phyloP scores from a whole-genome alignment of 2,329 filamentous ascomycete species.

The Fusarium lateritium region DNA sequence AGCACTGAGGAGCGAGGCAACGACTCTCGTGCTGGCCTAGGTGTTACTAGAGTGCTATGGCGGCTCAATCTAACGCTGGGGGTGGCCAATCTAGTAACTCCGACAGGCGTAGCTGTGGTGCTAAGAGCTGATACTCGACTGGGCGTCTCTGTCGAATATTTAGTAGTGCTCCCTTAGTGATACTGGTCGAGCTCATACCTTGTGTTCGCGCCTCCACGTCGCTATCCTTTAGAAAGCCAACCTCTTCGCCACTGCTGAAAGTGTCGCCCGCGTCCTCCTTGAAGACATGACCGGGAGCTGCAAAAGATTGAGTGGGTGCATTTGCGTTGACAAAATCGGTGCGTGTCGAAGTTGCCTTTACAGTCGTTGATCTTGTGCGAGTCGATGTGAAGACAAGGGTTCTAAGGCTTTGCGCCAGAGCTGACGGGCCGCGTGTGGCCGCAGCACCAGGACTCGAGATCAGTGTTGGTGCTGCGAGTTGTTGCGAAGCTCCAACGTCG shows the following conservation, averaged over 20 bases:
- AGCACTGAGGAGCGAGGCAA: slow-evolving; percentile 1
- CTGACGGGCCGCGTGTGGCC: background rate
- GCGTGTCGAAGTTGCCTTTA: slow-evolving; percentile 29
- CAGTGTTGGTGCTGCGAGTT: slow-evolving; percentile 7
- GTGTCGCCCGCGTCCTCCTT: slow-evolving; percentile 27
- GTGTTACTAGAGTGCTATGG: slow-evolving; percentile 14
- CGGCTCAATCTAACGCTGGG: slow-evolving; percentile 5
- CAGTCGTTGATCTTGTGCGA: slow-evolving; percentile 40
- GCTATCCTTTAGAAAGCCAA: slow-evolving; percentile 3
- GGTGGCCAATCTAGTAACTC: slow-evolving; percentile 8
- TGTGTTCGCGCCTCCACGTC: background rate
- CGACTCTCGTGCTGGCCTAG: slow-evolving; percentile 15
- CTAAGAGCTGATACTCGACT: background rate
- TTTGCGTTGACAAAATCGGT: slow-evolving; percentile 32
- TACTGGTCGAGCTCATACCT: background rate
- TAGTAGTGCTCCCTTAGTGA: background rate
- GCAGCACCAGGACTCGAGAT: background rate
- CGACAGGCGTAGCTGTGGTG: background rate
- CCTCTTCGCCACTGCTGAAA: slow-evolving; percentile 18
- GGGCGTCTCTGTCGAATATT: slow-evolving; percentile 17
- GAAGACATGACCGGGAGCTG: slow-evolving; percentile 29
- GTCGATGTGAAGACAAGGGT: slow-evolving; percentile 43
- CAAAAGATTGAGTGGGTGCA: slow-evolving; percentile 15
- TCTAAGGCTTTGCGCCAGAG: slow-evolving; percentile 10
- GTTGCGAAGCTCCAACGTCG: slow-evolving; percentile 2